phyloP scores from a whole-genome alignment of 2,329 filamentous ascomycete species.

The Rutstroemia sp. region DNA sequence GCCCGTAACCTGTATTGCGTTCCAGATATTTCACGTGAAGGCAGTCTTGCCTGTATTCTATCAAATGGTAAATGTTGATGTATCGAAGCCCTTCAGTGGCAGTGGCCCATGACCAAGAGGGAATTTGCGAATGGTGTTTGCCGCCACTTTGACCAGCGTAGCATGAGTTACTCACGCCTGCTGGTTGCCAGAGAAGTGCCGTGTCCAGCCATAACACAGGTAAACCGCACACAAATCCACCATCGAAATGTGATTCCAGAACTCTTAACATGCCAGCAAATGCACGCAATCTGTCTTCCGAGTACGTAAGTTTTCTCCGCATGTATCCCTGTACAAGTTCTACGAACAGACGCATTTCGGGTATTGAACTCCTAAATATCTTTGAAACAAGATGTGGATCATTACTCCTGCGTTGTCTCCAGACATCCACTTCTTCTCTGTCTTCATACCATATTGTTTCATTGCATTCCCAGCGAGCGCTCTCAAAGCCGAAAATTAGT shows the following conservation, averaged over 20 bases:
- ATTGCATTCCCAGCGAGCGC: constrained; percentile 8
- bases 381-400: not conserved
- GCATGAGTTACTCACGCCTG: not conserved
- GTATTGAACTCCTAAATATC: not conserved
- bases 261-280: constrained; percentile 12
- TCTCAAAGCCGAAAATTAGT: constrained; percentile 5
- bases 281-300: constrained; percentile 13
- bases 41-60: too few relatives aligned
- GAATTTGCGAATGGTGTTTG: not conserved
- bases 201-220: constrained; percentile 17
- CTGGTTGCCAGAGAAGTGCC: constrained; percentile 12
- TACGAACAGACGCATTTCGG: not conserved
- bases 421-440: not conserved
- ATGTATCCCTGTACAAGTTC: constrained; percentile 1
- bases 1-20: not conserved
- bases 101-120: constrained; percentile 9
- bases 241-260: constrained; percentile 11
- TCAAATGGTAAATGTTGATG: too few relatives aligned
- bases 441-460: constrained; percentile 4
- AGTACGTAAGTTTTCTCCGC: constrained; percentile 10
- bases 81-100: too few relatives aligned
- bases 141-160: not conserved
- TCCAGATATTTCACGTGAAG: too few relatives aligned
- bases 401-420: not conserved
- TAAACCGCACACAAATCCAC: constrained; percentile 18